These are phyloP conservation scores for Solanum clarkiae DNA, from an alignment of 257 asterid genomes.

Conservation along the genomic window DNA sequence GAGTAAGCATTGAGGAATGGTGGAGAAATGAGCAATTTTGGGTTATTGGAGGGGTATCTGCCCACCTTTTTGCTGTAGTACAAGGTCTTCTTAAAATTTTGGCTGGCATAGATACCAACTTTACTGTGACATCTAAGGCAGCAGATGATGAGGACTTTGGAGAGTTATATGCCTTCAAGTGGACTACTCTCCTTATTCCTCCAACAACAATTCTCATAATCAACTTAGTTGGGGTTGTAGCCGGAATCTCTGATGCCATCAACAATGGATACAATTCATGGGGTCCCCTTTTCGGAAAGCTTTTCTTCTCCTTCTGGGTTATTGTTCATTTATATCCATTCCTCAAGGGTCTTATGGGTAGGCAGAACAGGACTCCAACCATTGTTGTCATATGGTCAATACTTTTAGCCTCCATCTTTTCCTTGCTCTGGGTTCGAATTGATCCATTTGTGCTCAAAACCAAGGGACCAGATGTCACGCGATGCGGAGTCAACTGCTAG, in stretches of 20 bases:
- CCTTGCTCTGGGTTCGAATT: slow-evolving; percentile 81
- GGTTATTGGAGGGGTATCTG: slow-evolving; percentile 93
- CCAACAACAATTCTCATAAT: slow-evolving; percentile 76
- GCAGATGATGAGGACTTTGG: slow-evolving; percentile 76
- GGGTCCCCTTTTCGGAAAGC: slow-evolving; percentile 92
- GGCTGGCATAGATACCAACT: slow-evolving; percentile 87
- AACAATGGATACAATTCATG: slow-evolving; percentile 80
- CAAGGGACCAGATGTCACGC: slow-evolving; percentile 71
- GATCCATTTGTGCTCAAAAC: slow-evolving; percentile 69
- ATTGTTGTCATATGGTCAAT: slow-evolving; percentile 82
- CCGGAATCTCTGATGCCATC: slow-evolving; percentile 83
- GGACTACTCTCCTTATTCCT: slow-evolving; percentile 91
- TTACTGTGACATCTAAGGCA: slow-evolving; percentile 82
- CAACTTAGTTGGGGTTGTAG: slow-evolving; percentile 87
- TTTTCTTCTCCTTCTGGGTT: slow-evolving; percentile 91
- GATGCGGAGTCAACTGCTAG: slow-evolving; percentile 82
- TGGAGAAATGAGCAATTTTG: slow-evolving; percentile 97
- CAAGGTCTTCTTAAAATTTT: slow-evolving; percentile 72
- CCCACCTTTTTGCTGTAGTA: slow-evolving; percentile 79
- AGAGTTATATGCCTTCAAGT: slow-evolving; percentile 74
- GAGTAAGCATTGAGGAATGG: slow-evolving; percentile 96
- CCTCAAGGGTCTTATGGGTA: slow-evolving; percentile 89
- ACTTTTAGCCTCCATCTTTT: slow-evolving; percentile 81
- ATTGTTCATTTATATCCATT: slow-evolving; percentile 85
- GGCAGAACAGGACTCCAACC: slow-evolving; percentile 84